Evolutionary conservation across 495 filamentous ascomycete genomes (phyloP).

Genomic region (Trichocladium uniseriatum): DNA sequence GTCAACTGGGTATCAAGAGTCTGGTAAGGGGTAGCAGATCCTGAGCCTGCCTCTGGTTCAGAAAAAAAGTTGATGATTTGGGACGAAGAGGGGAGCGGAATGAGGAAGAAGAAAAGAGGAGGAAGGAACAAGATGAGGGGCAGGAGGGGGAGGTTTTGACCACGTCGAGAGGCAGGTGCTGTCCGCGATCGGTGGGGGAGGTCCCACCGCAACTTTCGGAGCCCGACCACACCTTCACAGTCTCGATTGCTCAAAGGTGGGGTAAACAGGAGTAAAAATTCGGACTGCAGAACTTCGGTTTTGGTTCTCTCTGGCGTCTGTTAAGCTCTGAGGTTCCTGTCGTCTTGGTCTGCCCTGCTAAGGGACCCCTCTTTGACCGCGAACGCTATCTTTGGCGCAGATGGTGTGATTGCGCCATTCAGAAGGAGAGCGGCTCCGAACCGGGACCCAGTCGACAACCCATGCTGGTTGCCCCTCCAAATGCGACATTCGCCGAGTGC

Average conservation of each 20-base stretch:
- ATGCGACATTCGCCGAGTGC: constrained; percentile 3
- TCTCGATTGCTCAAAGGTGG: constrained; percentile 1
- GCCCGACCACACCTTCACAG: constrained; percentile 19
- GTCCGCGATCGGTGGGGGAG: constrained; percentile 19
- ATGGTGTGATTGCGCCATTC: constrained; percentile 19
- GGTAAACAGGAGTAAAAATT: background rate
- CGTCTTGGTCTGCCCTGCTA: constrained; percentile 6
- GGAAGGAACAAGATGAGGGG: constrained; percentile 9
- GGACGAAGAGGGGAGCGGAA: constrained; percentile 12
- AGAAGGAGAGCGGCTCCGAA: constrained; percentile 5
- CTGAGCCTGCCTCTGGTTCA: constrained; percentile 10
- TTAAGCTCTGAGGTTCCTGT: background rate
- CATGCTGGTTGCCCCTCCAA: background rate
- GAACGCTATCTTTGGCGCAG: constrained; percentile 10
- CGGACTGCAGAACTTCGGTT: background rate
- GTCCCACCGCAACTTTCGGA: constrained; percentile 9
- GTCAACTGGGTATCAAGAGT: constrained; percentile 7
- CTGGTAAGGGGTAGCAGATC: constrained; percentile 8
- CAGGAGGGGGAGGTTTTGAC: constrained; percentile 12
- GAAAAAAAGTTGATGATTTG: constrained; percentile 2
- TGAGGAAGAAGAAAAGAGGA: constrained; percentile 9
- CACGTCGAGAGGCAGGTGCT: background rate
- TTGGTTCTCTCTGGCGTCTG: background rate
- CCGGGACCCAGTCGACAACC: constrained; percentile 8
- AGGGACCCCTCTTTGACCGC: background rate